phyloP scores from a whole-genome alignment of 371 early-diverging fungal species.

The Phascolomyces articulosus region DNA sequence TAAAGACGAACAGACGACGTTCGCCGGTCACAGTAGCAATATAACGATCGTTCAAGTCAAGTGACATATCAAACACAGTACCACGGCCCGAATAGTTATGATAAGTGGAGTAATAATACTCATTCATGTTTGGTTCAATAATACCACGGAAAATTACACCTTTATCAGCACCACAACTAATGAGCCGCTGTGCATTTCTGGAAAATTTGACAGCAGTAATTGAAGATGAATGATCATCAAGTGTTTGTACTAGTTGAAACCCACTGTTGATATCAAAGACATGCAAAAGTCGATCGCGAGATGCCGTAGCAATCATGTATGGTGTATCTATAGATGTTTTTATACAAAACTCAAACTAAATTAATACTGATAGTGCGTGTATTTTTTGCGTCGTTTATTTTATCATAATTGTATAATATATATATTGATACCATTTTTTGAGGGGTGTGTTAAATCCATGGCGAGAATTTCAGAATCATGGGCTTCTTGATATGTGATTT shows the following conservation, averaged over 20 bases:
- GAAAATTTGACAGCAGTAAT: conserved; percentile 79
- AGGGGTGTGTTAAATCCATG: conserved; percentile 68
- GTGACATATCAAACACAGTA: conserved; percentile 74
- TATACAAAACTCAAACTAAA: no score
- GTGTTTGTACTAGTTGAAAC: conserved; percentile 72
- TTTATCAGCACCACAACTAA: conserved; percentile 88
- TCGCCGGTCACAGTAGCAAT: conserved; percentile 73
- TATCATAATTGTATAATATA: no score
- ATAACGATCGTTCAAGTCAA: conserved; percentile 63
- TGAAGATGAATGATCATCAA: conserved; percentile 89
- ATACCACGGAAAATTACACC: conserved; percentile 75
- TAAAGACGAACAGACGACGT: conserved; percentile 65
- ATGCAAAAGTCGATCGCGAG: conserved; percentile 83
- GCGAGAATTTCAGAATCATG: conserved; percentile 85
- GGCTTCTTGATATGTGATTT: conserved; percentile 74
- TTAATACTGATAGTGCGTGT: no score
- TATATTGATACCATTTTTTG: conserved; percentile 1
- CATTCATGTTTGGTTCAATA: background rate
- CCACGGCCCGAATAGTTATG: conserved; percentile 76
- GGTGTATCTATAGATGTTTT: conserved; percentile 30
- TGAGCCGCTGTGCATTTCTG: conserved; percentile 61
- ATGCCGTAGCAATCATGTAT: conserved; percentile 73
- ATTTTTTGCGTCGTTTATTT: no score
- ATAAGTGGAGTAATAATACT: conserved; percentile 52
- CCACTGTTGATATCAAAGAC: conserved; percentile 68